phyloP scores from a whole-genome alignment of 192 early-diverging fungal species.

The Backusella tarrabulga region DNA sequence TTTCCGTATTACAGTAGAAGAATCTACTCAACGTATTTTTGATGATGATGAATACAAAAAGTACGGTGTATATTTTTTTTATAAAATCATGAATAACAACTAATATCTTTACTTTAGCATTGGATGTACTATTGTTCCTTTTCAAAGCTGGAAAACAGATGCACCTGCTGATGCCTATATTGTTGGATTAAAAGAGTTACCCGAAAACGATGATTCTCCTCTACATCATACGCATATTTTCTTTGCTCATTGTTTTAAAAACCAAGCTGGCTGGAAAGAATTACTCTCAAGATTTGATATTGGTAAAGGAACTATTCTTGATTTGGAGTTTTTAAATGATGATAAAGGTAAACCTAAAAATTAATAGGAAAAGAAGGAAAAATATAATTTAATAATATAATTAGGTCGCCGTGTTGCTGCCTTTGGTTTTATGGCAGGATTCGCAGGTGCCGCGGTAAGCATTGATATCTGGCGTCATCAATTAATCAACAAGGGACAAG shows the following conservation, averaged over 20 bases:
- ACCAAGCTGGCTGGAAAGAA: slow-evolving; percentile 93
- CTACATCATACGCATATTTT: slow-evolving; percentile 93
- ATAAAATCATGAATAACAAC: not conserved
- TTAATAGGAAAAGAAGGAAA: slow-evolving; percentile 1
- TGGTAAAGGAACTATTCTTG: slow-evolving; percentile 84
- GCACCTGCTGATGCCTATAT: slow-evolving; percentile 92
- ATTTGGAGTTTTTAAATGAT: slow-evolving; percentile 93
- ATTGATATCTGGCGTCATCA: slow-evolving; percentile 91
- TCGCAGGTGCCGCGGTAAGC: slow-evolving; percentile 89
- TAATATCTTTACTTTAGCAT: slow-evolving; percentile 34
- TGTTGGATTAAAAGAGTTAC: slow-evolving; percentile 94
- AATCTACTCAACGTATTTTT: slow-evolving; percentile 80
- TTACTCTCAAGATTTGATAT: slow-evolving; percentile 79
- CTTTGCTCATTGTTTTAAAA: slow-evolving; percentile 98
- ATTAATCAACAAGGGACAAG: slow-evolving; percentile 47
- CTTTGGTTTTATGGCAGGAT: slow-evolving; percentile 96
- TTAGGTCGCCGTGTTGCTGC: slow-evolving; percentile 87
- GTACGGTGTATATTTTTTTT: slow-evolving; percentile 35
- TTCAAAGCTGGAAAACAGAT: slow-evolving; percentile 75
- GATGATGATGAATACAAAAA: slow-evolving; percentile 81
- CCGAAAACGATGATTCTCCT: slow-evolving; percentile 87
- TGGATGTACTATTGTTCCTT: slow-evolving; percentile 76
- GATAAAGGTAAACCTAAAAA: slow-evolving; percentile 43
- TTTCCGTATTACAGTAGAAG: slow-evolving; percentile 90
- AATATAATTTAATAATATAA: not conserved